These are phyloP conservation scores for Nemophila menziesii DNA, from an alignment of 257 asterid genomes.

Conservation along the genomic window DNA sequence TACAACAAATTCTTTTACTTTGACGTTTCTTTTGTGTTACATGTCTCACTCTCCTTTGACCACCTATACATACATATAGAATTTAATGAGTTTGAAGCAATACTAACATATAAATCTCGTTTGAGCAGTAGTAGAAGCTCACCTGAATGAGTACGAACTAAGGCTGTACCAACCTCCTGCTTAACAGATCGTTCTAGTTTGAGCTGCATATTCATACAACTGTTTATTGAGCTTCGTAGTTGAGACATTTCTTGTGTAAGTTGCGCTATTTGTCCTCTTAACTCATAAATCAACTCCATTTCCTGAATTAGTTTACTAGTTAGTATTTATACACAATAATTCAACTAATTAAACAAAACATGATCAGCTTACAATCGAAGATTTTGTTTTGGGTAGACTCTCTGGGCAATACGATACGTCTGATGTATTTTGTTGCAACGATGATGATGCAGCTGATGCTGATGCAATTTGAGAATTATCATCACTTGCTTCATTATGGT, in stretches of 20 bases:
- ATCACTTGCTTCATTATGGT: conserved; percentile 22
- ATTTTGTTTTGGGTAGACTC: conserved; percentile 23
- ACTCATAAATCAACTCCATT: conserved; percentile 63
- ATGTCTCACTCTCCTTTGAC: conserved; percentile 23
- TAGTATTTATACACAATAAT: background rate
- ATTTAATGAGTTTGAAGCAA: background rate
- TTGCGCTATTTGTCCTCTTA: conserved; percentile 76
- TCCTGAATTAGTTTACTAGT: conserved; percentile 31
- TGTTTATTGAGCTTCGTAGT: conserved; percentile 52
- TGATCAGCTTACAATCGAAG: conserved; percentile 65
- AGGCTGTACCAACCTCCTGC: conserved; percentile 33
- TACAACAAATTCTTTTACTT: conserved; percentile 39
- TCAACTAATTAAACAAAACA: background rate
- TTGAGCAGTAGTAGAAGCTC: background rate
- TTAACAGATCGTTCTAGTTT: conserved; percentile 45
- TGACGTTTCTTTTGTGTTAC: conserved; percentile 14
- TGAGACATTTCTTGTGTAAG: conserved; percentile 66
- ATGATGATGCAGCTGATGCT: conserved; percentile 28
- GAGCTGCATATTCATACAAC: conserved; percentile 58
- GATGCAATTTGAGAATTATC: no score
- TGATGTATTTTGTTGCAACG: conserved; percentile 32
- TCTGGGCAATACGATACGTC: conserved; percentile 25
- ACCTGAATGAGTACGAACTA: conserved; percentile 44
- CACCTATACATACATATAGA: conserved; percentile 18
- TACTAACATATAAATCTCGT: no score